Conservation (phyloP, 2,329 filamentous ascomycete genomes). For the Pezizomycotina sp. region DNA sequence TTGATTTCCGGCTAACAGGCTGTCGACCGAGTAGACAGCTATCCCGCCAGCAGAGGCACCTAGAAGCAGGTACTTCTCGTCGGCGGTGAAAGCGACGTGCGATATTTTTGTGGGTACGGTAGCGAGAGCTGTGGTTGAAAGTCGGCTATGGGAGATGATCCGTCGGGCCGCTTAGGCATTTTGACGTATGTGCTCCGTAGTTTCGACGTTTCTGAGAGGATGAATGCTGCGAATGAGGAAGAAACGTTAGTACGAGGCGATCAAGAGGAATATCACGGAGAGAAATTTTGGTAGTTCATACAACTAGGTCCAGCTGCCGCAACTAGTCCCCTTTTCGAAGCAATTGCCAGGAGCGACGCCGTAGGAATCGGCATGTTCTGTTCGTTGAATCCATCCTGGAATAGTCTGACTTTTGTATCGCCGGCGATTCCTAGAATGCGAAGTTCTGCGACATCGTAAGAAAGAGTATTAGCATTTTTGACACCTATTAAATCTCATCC, state of each 20-base stretch:
- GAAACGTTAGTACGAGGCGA: neutral
- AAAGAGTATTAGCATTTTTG: too few relatives aligned
- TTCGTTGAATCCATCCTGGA: slow-evolving; percentile 53
- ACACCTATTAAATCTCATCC: too few relatives aligned
- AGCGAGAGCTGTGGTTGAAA: slow-evolving; percentile 62
- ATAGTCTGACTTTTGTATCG: slow-evolving; percentile 68
- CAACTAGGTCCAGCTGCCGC: slow-evolving; percentile 70
- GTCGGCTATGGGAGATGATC: slow-evolving; percentile 44
- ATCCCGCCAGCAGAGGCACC: slow-evolving; percentile 68
- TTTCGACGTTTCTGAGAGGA: slow-evolving; percentile 59
- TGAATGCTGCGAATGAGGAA: slow-evolving; percentile 35
- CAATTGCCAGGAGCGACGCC: slow-evolving; percentile 69
- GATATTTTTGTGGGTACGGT: slow-evolving; percentile 58
- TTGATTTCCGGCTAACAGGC: slow-evolving; percentile 45
- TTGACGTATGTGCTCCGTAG: slow-evolving; percentile 57
- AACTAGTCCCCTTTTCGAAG: slow-evolving; percentile 61
- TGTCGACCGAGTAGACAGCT: slow-evolving; percentile 62
- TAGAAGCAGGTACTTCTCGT: slow-evolving; percentile 68
- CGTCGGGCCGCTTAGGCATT: slow-evolving; percentile 26
- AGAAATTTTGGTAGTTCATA: slow-evolving; percentile 9
- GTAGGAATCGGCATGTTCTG: slow-evolving; percentile 52
- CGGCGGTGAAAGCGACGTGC: slow-evolving; percentile 79
- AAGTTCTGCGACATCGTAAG: too few relatives aligned
- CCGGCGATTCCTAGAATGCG: slow-evolving; percentile 67
- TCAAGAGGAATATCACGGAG: too few relatives aligned